phyloP scores from a whole-genome alignment of 2,329 filamentous ascomycete genomes.

The Calonectria pauciramosa region DNA sequence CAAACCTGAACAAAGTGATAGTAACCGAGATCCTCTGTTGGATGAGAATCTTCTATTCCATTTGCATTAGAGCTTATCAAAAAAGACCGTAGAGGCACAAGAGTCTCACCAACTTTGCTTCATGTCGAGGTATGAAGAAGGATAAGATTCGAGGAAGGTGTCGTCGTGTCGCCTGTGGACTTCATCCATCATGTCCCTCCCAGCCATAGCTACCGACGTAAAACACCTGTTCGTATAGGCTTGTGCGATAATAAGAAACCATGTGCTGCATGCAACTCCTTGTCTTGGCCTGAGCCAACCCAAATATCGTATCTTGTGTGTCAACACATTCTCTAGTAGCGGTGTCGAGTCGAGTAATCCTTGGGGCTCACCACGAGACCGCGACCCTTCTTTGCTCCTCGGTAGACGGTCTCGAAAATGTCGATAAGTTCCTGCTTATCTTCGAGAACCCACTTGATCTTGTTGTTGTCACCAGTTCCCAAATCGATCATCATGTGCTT shows the following conservation, averaged over 20 bases:
- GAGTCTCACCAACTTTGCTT: constrained; percentile 24
- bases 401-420: constrained; percentile 97
- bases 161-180: neutral
- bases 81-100: constrained; percentile 6
- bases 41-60: constrained; percentile 16
- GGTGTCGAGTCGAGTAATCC: constrained; percentile 57
- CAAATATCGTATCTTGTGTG: neutral
- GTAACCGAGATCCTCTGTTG: neutral
- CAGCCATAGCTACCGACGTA: neutral
- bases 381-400: constrained; percentile 97
- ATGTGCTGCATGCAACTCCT: neutral
- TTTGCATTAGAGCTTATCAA: constrained; percentile 19
- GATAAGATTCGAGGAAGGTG: neutral
- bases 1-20: neutral
- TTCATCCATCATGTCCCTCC: neutral
- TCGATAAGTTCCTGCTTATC: constrained; percentile 99
- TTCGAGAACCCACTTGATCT: constrained; percentile 93
- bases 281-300: neutral
- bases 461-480: constrained; percentile 98
- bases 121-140: neutral
- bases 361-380: constrained; percentile 98
- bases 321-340: constrained; percentile 35
- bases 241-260: neutral
- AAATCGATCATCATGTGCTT: constrained; percentile 99
- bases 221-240: neutral